Base-by-base conservation (phyloP, 129 eudicot species). In the Mikania micrantha region DNA sequence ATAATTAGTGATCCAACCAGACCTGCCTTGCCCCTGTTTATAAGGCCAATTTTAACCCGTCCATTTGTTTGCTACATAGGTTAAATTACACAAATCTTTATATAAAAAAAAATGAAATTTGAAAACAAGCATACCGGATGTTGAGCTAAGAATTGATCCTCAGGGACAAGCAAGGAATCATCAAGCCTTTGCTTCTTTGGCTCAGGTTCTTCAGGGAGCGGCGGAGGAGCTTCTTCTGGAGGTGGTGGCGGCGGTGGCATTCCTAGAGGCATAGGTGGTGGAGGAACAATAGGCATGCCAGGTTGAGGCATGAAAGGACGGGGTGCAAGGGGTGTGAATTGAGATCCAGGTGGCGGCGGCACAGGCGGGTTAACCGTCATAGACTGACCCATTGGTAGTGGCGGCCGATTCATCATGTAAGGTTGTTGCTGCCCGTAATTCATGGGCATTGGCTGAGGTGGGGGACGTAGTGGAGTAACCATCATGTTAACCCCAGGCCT, bases 181-280 rank as follows among this genome's bases (percentile, higher is more conserved):
- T 88, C 97, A 11, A 79, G 88, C 67, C 74, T 85, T 72, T 85
- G 97, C 76, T 81, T 88, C 78, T 91, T 91, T 17, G 91, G 96
- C 69, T 91, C 96, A 1, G 96, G 96, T 73, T 91, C 95, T n/a
- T 90, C 97, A 2, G 95, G 92, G 21, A 85, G 97, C 1, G 97
- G 97, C 0, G 95, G 95, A 77, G 95, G 95, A 76, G 95, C 95
- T 75, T 87, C 95, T 65, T 90, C 92, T 19, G 97, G 92, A 10
- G 90, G 91, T 8, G 88, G 88, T 1, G 88, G 93, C 10, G 92
- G 96, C 9, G 90, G 90, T 31, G 88, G 89, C 73, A 87, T 87
- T 47, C 95, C 95, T 57, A 72, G 87, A 25, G 85, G 90, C 90
- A 90, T 79, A 61, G 97, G 92, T n/a, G 90, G 91, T 6, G 86